Conservation (phyloP, 768 basidiomycete genomes). For the Serendipita indica region DNA sequence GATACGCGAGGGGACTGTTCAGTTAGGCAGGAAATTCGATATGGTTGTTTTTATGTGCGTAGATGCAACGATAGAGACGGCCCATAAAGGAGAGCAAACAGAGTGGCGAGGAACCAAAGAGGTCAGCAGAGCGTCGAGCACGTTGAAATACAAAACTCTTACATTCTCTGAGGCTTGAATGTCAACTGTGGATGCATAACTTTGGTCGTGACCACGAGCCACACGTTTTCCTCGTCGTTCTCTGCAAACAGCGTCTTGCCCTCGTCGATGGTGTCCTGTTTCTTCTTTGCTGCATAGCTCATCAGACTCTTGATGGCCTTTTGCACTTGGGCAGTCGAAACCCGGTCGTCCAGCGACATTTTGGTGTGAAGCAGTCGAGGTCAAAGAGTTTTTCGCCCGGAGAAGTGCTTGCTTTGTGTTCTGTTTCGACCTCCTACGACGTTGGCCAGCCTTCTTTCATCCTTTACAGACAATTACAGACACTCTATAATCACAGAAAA, state of each 20-base stretch:
- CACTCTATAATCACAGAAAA: too few relatives aligned
- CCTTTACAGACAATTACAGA: too few relatives aligned
- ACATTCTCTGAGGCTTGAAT: slow-evolving; percentile 79
- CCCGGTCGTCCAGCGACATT: slow-evolving; percentile 41
- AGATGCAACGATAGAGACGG: neutral
- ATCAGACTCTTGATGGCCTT: slow-evolving; percentile 70
- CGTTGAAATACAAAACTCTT: slow-evolving; percentile 22
- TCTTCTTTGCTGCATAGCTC: slow-evolving; percentile 48
- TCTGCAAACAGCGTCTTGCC: slow-evolving; percentile 52
- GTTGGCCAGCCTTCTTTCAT: neutral
- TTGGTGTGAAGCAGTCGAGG: neutral
- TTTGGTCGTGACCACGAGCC: slow-evolving; percentile 82
- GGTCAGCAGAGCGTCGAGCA: slow-evolving; percentile 12
- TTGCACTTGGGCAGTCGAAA: slow-evolving; percentile 57
- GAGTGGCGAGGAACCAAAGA: neutral
- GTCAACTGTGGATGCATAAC: slow-evolving; percentile 57
- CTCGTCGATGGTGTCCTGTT: slow-evolving; percentile 46
- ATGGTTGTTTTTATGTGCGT: too few relatives aligned
- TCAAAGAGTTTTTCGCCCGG: neutral
- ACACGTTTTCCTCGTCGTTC: slow-evolving; percentile 75
- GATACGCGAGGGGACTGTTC: slow-evolving; percentile 57
- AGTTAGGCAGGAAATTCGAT: neutral
- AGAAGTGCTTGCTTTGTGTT: neutral
- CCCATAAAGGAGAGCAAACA: too few relatives aligned
- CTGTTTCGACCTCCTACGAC: neutral